These are phyloP conservation scores for Hypoxylon sp. DNA, from an alignment of 2,329 filamentous ascomycete species.

Conservation along the genomic window DNA sequence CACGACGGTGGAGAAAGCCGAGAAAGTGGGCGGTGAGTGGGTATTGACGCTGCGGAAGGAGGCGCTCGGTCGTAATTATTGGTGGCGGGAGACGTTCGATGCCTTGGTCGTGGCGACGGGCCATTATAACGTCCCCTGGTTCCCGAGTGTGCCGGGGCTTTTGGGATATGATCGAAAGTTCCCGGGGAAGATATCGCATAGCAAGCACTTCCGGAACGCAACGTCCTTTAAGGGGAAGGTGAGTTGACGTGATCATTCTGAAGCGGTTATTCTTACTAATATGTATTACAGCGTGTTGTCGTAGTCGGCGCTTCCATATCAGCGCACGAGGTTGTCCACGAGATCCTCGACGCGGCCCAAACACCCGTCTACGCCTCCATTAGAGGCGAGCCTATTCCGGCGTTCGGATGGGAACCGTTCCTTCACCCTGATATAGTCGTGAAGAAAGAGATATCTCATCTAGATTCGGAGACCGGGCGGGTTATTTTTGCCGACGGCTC, in stretches of 20 bases:
- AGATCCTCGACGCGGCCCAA: constrained; percentile 60
- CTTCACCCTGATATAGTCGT: constrained; percentile 62
- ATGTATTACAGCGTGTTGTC: constrained; percentile 58
- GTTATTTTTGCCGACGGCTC: constrained; percentile 66
- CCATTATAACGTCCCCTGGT: constrained; percentile 71
- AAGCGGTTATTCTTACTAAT: constrained; percentile 12
- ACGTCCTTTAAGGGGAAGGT: constrained; percentile 50
- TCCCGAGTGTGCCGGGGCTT: constrained; percentile 70
- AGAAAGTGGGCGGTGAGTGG: constrained; percentile 61
- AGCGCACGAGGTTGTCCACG: constrained; percentile 67
- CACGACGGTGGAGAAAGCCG: constrained; percentile 68
- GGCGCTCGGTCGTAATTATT: constrained; percentile 53
- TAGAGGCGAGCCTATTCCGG: constrained; percentile 59
- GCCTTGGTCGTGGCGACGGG: constrained; percentile 73
- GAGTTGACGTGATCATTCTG: background rate
- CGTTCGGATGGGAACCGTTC: constrained; percentile 68
- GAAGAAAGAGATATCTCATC: constrained; percentile 58
- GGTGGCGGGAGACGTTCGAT: constrained; percentile 65
- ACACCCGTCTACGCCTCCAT: constrained; percentile 62
- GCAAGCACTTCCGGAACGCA: constrained; percentile 73
- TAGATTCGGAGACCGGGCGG: constrained; percentile 52
- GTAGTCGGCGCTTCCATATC: constrained; percentile 70
- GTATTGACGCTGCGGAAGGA: constrained; percentile 61
- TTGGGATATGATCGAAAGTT: constrained; percentile 65
- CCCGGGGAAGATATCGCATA: constrained; percentile 68